Evolutionary conservation across 352 stramenopile species (phyloP), one percentile per base, ranked within the genome.

Genomic region (Phytopythium ostracodes): DNA sequence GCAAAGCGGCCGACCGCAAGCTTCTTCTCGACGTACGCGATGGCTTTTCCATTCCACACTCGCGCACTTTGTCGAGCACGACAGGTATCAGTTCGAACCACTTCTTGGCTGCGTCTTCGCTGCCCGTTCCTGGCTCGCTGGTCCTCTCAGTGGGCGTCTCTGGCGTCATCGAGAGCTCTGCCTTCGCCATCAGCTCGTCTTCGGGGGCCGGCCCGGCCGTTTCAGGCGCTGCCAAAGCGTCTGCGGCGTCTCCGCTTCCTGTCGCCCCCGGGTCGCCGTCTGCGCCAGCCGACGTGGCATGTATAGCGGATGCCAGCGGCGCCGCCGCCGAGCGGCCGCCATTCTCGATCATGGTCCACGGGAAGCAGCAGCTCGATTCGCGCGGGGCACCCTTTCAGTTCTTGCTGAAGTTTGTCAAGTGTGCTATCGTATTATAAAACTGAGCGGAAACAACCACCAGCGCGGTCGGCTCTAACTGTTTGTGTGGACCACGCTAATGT

Each of bases 21-120:
- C 29, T 33, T 33, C 4, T 33, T 33, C 29, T 24, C 33, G 18
- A 43, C 55, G 40, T 40, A 60, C 55, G 33, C 40, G 15, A 6
- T 5, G 40, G 40, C 36, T 4, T 60, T 33, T 79, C 72, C 40
- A 31, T 65, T 33, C 66, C n/a, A 31, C 64, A 59, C 2, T 10
- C 31, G 56, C 59, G 71, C 29, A 77, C 63, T 33, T 67, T 79
- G 18, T 72, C 40, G 17, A 79, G 53, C 43, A 79, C 54, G 20
- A 64, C 27, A 9, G 69, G 62, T 8, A 79, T 54, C 8, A 73
- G 27, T 25, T 77, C 64, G 44, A 75, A 77, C 72, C 72, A 79
- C n/a, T 50, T 60, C 52, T 65, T 73, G 7, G 4, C 5, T 31
- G 43, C 43, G 17, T 9, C 12, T 17, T 27, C 4, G 18, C 17